A percentile compares a stretch with the other conserved stretches of the same genome.
Conservation (phyloP, 257 asterid genomes). For the Ophiorrhiza pumila region DNA sequence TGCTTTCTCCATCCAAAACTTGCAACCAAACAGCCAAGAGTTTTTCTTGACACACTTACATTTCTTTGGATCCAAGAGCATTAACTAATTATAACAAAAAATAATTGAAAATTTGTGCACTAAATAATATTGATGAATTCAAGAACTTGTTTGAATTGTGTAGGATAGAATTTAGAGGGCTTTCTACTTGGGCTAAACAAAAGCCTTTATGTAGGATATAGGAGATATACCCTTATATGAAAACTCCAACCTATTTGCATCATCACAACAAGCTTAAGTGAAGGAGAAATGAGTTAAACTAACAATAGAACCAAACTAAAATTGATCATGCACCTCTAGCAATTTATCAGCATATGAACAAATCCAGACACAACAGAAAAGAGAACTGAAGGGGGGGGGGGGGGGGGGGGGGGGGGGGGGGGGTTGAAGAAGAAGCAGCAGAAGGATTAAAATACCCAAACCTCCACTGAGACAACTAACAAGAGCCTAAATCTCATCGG, state of each 20-base stretch:
- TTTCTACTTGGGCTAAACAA: too few species aligned
- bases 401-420: not conserved
- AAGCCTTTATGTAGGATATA: too few species aligned
- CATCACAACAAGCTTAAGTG: conserved; percentile 14
- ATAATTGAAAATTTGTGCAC: too few species aligned
- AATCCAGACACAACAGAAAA: conserved; percentile 6
- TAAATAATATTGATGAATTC: too few species aligned
- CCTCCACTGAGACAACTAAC: conserved; percentile 12
- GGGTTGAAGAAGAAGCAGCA: not conserved
- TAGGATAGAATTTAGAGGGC: too few species aligned
- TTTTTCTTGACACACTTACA: too few species aligned
- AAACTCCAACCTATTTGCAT: conserved; percentile 18
- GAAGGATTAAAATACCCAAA: conserved; percentile 7
- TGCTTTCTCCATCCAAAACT: too few species aligned
- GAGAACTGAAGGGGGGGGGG: not conserved
- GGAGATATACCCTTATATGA: not conserved
- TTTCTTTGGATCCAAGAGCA: too few species aligned
- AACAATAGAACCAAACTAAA: not conserved
- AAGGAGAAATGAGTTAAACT: not conserved
- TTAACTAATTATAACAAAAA: too few species aligned
- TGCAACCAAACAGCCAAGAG: too few species aligned
- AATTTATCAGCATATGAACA: conserved; percentile 1
- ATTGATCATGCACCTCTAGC: conserved; percentile 8
- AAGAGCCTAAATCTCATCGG: conserved; percentile 13
- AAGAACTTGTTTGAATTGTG: too few species aligned